A percentile compares a stretch with the other conserved stretches of the same genome.
phyloP scores from a whole-genome alignment of 2,329 filamentous ascomycete genomes.

The Colletotrichum tropicicola region DNA sequence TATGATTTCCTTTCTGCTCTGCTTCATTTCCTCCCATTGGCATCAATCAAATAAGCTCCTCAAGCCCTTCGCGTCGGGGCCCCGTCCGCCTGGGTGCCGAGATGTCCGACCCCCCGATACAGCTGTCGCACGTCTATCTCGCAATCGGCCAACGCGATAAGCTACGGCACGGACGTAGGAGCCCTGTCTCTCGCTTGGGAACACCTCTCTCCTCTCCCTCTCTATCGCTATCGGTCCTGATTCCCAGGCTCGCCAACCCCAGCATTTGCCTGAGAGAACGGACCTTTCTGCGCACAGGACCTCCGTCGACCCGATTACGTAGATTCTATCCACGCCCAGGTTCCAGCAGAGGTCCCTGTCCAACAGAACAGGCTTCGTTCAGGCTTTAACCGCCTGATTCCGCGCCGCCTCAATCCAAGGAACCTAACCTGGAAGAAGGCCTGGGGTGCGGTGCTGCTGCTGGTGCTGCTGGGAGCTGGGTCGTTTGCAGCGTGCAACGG shows the following conservation, averaged over 20 bases:
- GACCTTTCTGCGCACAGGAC: constrained; percentile 17
- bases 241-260: constrained; percentile 2
- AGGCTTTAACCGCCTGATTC: constrained; percentile 17
- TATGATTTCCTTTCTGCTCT: constrained; percentile 3
- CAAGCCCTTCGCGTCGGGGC: constrained; percentile 14
- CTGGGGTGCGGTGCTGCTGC: too few species aligned
- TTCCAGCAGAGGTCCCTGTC: background rate
- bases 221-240: constrained; percentile 11
- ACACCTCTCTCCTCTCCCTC: background rate
- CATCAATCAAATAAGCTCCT: constrained; percentile 24
- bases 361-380: background rate
- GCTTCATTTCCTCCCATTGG: background rate
- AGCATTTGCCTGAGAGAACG: constrained; percentile 9
- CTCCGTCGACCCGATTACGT: constrained; percentile 9
- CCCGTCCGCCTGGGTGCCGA: constrained; percentile 18
- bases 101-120: constrained; percentile 25
- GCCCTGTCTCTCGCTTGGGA: background rate
- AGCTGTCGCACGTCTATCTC: constrained; percentile 27
- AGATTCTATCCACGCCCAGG: background rate
- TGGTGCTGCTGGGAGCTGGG: background rate
- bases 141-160: constrained; percentile 20
- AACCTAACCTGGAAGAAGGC: too few species aligned
- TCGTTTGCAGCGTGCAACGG: constrained; percentile 27
- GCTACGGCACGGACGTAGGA: constrained; percentile 19
- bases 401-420: background rate